A percentile compares a stretch with the other conserved stretches of the same genome.
phyloP scores from a whole-genome alignment of 1,139 yeast species.

The Yamadazyma mexicana region DNA sequence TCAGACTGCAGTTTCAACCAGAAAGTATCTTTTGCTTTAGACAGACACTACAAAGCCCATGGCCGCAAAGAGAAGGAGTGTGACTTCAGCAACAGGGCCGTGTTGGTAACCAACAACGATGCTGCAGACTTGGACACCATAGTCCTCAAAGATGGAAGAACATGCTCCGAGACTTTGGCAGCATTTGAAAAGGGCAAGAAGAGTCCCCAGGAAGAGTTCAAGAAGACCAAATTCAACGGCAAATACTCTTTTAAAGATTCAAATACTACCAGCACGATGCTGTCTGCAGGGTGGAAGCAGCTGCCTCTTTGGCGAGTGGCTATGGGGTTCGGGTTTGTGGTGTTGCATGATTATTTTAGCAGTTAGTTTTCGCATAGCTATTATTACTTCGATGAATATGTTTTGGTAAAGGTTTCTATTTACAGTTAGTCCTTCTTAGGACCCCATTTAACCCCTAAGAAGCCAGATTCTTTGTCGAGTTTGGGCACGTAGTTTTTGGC shows the following conservation, averaged over 20 bases:
- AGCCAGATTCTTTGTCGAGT: slow-evolving; percentile 45
- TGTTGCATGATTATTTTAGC: too few relatives aligned
- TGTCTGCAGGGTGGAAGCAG: too few relatives aligned
- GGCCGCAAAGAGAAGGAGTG: slow-evolving; percentile 31
- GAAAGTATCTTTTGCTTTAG: slow-evolving; percentile 53
- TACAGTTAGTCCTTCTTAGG: slow-evolving; percentile 53
- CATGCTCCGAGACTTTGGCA: slow-evolving; percentile 18
- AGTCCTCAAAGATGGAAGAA: slow-evolving; percentile 28
- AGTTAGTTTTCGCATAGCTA: too few relatives aligned
- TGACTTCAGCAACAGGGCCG: slow-evolving; percentile 40
- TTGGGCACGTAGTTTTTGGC: slow-evolving; percentile 37
- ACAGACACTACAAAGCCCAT: slow-evolving; percentile 41
- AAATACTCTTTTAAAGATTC: not conserved
- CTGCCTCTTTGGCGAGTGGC: too few relatives aligned
- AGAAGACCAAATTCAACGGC: not conserved
- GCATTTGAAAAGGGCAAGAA: not conserved
- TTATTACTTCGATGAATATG: too few relatives aligned
- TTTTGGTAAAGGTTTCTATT: not conserved
- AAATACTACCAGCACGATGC: not conserved
- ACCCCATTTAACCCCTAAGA: slow-evolving; percentile 86
- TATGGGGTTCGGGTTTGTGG: too few relatives aligned
- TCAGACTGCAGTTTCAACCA: slow-evolving; percentile 56
- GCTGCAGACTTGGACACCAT: slow-evolving; percentile 21
- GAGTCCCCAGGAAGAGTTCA: not conserved
- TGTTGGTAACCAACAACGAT: slow-evolving; percentile 26